Percentiles rank a stretch among this genome's conserved stretches.
phyloP scores from a whole-genome alignment of 1,284 basidiomycete genomes.

The Amylostereum chailletii region DNA sequence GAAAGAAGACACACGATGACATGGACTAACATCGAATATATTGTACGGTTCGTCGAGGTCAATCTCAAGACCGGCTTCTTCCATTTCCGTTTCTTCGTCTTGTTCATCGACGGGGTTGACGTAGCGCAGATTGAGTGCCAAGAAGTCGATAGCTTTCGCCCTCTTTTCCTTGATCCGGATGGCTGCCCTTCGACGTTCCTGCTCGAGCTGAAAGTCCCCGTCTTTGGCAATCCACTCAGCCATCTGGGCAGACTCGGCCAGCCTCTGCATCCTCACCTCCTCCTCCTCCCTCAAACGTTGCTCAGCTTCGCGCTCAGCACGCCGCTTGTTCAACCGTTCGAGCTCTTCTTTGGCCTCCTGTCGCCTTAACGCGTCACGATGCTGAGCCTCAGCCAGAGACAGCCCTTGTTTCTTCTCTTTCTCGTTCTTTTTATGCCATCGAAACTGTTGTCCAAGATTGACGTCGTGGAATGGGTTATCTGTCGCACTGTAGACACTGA shows the following conservation, averaged over 20 bases:
- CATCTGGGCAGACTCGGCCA: conserved; percentile 95
- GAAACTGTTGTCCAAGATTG: conserved; percentile 90
- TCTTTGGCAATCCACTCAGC: conserved; percentile 97
- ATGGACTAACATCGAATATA: conserved; percentile 77
- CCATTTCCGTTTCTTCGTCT: conserved; percentile 58
- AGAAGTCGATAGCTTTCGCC: conserved; percentile 92
- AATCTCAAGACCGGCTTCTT: conserved; percentile 88
- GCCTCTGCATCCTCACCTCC: conserved; percentile 76
- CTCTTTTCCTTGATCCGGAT: conserved; percentile 94
- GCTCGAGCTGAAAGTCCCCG: conserved; percentile 94
- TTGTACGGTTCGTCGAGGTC: conserved; percentile 98
- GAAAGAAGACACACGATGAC: not conserved
- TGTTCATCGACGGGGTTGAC: conserved; percentile 62
- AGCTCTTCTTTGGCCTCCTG: conserved; percentile 94
- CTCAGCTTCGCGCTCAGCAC: conserved; percentile 90
- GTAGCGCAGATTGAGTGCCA: conserved; percentile 89
- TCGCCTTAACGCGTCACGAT: conserved; percentile 72
- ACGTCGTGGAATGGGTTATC: conserved; percentile 98
- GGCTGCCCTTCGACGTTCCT: conserved; percentile 83
- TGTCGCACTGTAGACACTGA: conserved; percentile 88
- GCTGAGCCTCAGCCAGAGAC: conserved; percentile 71
- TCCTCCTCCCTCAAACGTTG: conserved; percentile 87
- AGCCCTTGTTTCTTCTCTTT: conserved; percentile 90
- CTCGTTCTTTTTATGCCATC: conserved; percentile 98
- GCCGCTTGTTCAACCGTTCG: conserved; percentile 81